These are phyloP conservation scores for Penicillium canariense DNA, from an alignment of 495 filamentous ascomycete genomes.

Conservation along the genomic window DNA sequence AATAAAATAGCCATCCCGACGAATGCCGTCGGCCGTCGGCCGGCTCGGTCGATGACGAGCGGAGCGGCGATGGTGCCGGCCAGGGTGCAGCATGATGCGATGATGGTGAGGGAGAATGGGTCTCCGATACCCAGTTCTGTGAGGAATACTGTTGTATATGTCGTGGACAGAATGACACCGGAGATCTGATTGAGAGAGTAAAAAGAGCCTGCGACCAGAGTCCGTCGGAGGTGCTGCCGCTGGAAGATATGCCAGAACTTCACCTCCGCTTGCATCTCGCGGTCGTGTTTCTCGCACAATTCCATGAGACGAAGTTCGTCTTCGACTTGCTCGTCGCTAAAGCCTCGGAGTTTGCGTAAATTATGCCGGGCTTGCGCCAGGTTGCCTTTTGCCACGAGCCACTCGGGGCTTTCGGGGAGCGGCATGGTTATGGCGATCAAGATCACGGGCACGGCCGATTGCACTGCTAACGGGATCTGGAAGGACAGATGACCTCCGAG, in stretches of 20 bases:
- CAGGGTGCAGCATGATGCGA: constrained; percentile 39
- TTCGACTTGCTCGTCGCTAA: constrained; percentile 29
- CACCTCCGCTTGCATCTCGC: constrained; percentile 24
- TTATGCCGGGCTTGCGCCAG: constrained; percentile 30
- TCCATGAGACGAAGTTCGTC: constrained; percentile 33
- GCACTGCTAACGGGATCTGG: constrained; percentile 35
- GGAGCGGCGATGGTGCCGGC: constrained; percentile 39
- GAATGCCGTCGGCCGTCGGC: constrained; percentile 38
- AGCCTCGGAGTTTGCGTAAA: constrained; percentile 37
- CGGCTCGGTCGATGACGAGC: constrained; percentile 35
- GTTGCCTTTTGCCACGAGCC: constrained; percentile 57
- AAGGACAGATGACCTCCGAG: constrained; percentile 25
- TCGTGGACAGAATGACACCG: constrained; percentile 40
- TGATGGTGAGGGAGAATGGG: constrained; percentile 34
- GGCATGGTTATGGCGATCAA: constrained; percentile 27
- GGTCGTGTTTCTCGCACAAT: constrained; percentile 28
- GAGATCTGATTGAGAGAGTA: constrained; percentile 42
- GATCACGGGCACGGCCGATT: constrained; percentile 32
- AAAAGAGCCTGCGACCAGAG: constrained; percentile 37
- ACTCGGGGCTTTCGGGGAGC: constrained; percentile 61
- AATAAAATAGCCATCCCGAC: constrained; percentile 32
- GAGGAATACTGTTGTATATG: constrained; percentile 39
- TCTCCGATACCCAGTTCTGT: constrained; percentile 30
- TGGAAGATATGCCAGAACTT: constrained; percentile 41
- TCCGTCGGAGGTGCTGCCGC: constrained; percentile 32